Percentiles rank a stretch among this genome's conserved stretches.
Conservation (phyloP, 192 early-diverging fungal genomes). For the Umbelopsis ramanniana region DNA sequence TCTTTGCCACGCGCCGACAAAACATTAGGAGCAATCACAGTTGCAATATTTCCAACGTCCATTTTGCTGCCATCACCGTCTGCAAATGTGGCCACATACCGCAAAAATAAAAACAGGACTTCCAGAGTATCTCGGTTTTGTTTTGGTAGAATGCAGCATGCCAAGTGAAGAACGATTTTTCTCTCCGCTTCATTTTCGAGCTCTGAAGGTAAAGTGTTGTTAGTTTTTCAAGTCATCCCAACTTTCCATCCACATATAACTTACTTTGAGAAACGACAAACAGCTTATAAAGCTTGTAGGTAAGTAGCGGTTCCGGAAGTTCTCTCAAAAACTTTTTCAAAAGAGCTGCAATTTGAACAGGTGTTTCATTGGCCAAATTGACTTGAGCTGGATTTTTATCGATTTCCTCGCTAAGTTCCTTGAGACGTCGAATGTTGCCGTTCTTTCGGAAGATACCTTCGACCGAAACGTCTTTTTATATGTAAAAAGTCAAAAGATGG, state of each 20-base stretch:
- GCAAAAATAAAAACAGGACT: slow-evolving; percentile 85
- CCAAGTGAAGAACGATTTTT: slow-evolving; percentile 76
- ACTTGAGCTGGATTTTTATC: slow-evolving; percentile 83
- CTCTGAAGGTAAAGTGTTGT: slow-evolving; percentile 61
- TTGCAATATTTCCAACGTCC: slow-evolving; percentile 90
- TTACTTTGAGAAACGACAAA: slow-evolving; percentile 81
- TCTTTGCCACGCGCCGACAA: slow-evolving; percentile 89
- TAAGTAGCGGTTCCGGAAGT: slow-evolving; percentile 93
- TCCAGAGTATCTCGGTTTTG: slow-evolving; percentile 91
- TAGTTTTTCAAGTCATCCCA: slow-evolving; percentile 69
- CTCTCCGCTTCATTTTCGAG: slow-evolving; percentile 58
- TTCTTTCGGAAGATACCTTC: slow-evolving; percentile 99
- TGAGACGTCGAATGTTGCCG: slow-evolving; percentile 92
- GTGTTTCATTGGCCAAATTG: slow-evolving; percentile 72
- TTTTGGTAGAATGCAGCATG: slow-evolving; percentile 86
- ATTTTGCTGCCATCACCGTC: slow-evolving; percentile 79
- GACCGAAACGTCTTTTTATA: slow-evolving; percentile 70
- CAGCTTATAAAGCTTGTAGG: slow-evolving; percentile 83
- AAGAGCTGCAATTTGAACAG: slow-evolving; percentile 93
- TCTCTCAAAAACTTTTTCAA: slow-evolving; percentile 98
- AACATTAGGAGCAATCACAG: slow-evolving; percentile 93
- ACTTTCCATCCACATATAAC: slow-evolving; percentile 56
- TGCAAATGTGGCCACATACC: slow-evolving; percentile 81
- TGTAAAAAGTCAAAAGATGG: background rate
- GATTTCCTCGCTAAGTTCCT: slow-evolving; percentile 80